These are phyloP conservation scores for Komagataella ulmi DNA, from an alignment of 805 yeast species.

Conservation along the genomic window DNA sequence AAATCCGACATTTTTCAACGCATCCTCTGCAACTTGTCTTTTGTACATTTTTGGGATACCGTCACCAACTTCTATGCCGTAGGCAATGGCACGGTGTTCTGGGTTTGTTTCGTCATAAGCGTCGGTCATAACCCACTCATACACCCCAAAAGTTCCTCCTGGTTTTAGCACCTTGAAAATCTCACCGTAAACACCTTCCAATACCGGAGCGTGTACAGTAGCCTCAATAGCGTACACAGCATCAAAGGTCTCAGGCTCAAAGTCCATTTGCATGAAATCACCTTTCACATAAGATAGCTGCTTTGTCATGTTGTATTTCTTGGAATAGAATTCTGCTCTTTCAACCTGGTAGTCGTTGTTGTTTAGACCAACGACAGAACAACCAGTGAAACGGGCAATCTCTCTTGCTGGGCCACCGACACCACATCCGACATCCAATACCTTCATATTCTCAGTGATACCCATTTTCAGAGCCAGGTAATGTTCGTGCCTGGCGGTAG, in stretches of 20 bases:
- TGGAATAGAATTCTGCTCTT: slow-evolving; percentile 77
- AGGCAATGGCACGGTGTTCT: slow-evolving; percentile 88
- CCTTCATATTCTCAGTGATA: slow-evolving; percentile 67
- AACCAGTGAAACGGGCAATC: slow-evolving; percentile 82
- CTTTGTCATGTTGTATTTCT: slow-evolving; percentile 47
- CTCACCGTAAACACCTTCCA: slow-evolving; percentile 92
- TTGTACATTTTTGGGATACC: slow-evolving; percentile 97
- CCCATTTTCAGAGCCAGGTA: slow-evolving; percentile 82
- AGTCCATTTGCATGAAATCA: slow-evolving; percentile 98
- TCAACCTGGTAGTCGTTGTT: slow-evolving; percentile 95
- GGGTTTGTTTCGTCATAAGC: slow-evolving; percentile 74
- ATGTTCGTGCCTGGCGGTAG: slow-evolving; percentile 96
- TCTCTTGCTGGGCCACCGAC: slow-evolving; percentile 99
- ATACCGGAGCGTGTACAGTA: slow-evolving; percentile 92
- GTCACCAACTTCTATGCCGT: slow-evolving; percentile 96
- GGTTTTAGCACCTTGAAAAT: slow-evolving; percentile 93
- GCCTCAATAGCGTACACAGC: slow-evolving; percentile 98
- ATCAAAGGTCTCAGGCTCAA: slow-evolving; percentile 79
- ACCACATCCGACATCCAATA: slow-evolving; percentile 97
- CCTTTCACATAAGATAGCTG: slow-evolving; percentile 86
- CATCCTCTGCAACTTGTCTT: slow-evolving; percentile 75
- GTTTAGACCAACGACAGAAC: slow-evolving; percentile 79
- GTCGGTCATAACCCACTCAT: slow-evolving; percentile 99
- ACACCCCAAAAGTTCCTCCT: slow-evolving; percentile 95
- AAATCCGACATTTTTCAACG: slow-evolving; percentile 79